Evolutionary conservation across 306 rosid genomes (phyloP).

Genomic region (Ziziphus jujuba): DNA sequence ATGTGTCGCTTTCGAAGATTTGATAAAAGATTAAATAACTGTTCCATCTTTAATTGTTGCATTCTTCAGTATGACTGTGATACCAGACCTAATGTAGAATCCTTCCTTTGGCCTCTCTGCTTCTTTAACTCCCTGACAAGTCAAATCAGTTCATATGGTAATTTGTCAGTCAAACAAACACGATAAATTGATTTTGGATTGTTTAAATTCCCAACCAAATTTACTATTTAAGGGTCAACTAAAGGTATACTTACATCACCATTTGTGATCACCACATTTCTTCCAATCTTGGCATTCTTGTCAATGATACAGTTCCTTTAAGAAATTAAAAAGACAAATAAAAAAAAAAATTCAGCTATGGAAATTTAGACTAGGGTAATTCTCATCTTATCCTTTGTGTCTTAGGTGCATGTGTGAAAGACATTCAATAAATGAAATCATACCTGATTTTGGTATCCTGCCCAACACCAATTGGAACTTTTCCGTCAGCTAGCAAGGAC

Average conservation of each 20-base stretch:
- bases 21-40: slow-evolving; percentile 41
- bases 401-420: slow-evolving; percentile 4
- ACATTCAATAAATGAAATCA: neutral
- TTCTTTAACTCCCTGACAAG: slow-evolving; percentile 80
- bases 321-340: neutral
- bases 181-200: neutral
- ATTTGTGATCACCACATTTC: slow-evolving; percentile 65
- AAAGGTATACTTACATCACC: slow-evolving; percentile 57
- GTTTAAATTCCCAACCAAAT: neutral
- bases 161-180: slow-evolving; percentile 1
- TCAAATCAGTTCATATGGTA: slow-evolving; percentile 19
- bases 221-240: neutral
- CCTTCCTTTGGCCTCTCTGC: slow-evolving; percentile 76
- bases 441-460: slow-evolving; percentile 92
- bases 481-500: slow-evolving; percentile 71
- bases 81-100: slow-evolving; percentile 74
- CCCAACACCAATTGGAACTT: slow-evolving; percentile 97
- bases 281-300: slow-evolving; percentile 98
- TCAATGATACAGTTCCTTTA: slow-evolving; percentile 91
- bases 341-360: slow-evolving; percentile 23
- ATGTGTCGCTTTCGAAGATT: neutral
- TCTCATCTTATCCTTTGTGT: neutral
- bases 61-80: slow-evolving; percentile 66
- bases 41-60: slow-evolving; percentile 83
- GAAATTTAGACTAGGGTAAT: neutral